Conservation (phyloP, 371 early-diverging fungal species). For the Apophysomyces elegans region DNA sequence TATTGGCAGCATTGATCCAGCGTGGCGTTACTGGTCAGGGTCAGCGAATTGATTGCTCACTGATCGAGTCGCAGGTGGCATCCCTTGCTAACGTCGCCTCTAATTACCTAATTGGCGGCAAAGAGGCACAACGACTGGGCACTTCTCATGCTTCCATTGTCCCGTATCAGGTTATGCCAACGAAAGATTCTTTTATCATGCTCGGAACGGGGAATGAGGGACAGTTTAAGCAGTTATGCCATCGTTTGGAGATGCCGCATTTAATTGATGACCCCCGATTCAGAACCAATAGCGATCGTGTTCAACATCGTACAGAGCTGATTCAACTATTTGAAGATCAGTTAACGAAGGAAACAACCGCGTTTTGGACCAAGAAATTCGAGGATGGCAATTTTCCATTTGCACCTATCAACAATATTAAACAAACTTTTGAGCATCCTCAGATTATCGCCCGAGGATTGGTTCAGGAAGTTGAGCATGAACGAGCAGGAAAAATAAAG, state of each 20-base stretch:
- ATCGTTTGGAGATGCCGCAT: slow-evolving; percentile 52
- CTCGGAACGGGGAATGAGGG: slow-evolving; percentile 90
- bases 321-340: slow-evolving; percentile 57
- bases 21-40: slow-evolving; percentile 71
- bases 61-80: slow-evolving; percentile 87
- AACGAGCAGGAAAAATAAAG: slow-evolving; percentile 78
- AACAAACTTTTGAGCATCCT: slow-evolving; percentile 86
- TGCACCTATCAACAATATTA: slow-evolving; percentile 86
- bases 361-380: slow-evolving; percentile 68
- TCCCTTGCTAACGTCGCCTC: slow-evolving; percentile 89
- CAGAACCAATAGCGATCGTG: slow-evolving; percentile 72
- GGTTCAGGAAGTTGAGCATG: slow-evolving; percentile 83
- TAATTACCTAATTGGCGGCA: slow-evolving; percentile 81
- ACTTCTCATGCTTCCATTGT: slow-evolving; percentile 91
- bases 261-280: slow-evolving; percentile 58
- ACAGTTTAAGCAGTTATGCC: slow-evolving; percentile 76
- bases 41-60: slow-evolving; percentile 85
- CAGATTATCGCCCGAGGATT: slow-evolving; percentile 81
- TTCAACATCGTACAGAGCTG: slow-evolving; percentile 70
- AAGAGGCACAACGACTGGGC: slow-evolving; percentile 85
- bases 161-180: slow-evolving; percentile 88
- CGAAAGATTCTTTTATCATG: slow-evolving; percentile 84
- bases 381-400: slow-evolving; percentile 78
- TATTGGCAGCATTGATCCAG: slow-evolving; percentile 84
- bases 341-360: slow-evolving; percentile 55